phyloP scores from a whole-genome alignment of 495 filamentous ascomycete species.

The Bacidia rubella region DNA sequence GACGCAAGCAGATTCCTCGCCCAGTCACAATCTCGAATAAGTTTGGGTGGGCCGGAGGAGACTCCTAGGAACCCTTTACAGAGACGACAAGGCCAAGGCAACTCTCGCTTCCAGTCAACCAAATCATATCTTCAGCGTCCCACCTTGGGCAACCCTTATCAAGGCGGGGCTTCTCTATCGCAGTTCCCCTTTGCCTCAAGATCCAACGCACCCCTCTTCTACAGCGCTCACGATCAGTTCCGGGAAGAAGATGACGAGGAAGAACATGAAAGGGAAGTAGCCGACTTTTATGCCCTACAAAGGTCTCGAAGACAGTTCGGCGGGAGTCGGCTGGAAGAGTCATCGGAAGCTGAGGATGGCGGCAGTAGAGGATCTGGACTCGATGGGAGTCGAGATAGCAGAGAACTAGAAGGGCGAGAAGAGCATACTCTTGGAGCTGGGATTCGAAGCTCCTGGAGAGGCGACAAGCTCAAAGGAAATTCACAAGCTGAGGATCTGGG shows the following conservation, averaged over 20 bases:
- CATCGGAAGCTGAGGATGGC: constrained; percentile 64
- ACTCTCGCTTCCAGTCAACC: constrained; percentile 33
- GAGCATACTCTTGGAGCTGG: constrained; percentile 29
- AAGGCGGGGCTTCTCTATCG: constrained; percentile 47
- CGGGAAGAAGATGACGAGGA: constrained; percentile 81
- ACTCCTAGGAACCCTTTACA: constrained; percentile 36
- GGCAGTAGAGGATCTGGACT: constrained; percentile 36
- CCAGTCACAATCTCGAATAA: constrained; percentile 84
- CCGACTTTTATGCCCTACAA: constrained; percentile 85
- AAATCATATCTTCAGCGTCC: constrained; percentile 37
- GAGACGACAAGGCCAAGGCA: constrained; percentile 28
- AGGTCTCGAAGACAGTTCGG: constrained; percentile 79
- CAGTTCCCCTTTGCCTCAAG: constrained; percentile 61
- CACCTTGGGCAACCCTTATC: constrained; percentile 56
- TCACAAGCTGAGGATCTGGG: background rate
- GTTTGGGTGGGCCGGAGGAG: constrained; percentile 49
- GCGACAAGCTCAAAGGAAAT: constrained; percentile 22
- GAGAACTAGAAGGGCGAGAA: constrained; percentile 24
- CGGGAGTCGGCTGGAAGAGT: constrained; percentile 61
- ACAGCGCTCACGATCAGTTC: constrained; percentile 69
- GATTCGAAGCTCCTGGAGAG: constrained; percentile 42
- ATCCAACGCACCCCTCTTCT: constrained; percentile 80
- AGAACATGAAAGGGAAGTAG: constrained; percentile 81
- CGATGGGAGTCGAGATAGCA: constrained; percentile 40
- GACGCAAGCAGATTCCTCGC: constrained; percentile 96